These are phyloP conservation scores for Cryphonectria naterciae DNA, from an alignment of 2,329 filamentous ascomycete species.

Conservation along the genomic window DNA sequence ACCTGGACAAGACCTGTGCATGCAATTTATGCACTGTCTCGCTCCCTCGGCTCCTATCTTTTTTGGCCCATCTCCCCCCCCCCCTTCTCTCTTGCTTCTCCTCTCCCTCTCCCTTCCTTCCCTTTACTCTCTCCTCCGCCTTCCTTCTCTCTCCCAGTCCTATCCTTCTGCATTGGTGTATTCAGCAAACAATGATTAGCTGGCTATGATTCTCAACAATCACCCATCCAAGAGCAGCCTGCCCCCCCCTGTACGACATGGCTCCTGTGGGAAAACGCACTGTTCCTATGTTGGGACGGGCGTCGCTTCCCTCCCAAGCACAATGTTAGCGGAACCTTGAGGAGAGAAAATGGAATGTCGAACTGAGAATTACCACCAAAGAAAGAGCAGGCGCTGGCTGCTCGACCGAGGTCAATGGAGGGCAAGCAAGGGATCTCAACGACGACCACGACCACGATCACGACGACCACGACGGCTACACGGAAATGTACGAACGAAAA, in stretches of 20 bases:
- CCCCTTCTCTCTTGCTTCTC: background rate
- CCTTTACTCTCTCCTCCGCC: background rate
- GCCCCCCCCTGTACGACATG: slow-evolving; percentile 17
- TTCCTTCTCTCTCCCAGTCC: background rate
- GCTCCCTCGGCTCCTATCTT: slow-evolving; percentile 1
- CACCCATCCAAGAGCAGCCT: background rate
- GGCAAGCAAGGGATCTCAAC: background rate
- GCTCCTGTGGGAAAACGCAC: slow-evolving; percentile 10
- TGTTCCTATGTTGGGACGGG: background rate
- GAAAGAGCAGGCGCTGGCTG: background rate
- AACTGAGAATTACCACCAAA: background rate
- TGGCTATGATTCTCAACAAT: slow-evolving; percentile 2
- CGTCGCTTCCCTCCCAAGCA: background rate
- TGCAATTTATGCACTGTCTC: slow-evolving; percentile 1
- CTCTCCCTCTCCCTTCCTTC: background rate
- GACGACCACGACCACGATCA: background rate
- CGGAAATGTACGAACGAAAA: background rate
- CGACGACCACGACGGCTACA: background rate
- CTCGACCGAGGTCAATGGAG: background rate
- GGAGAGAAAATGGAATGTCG: background rate
- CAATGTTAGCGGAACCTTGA: background rate
- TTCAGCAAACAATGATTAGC: background rate
- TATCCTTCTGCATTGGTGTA: background rate
- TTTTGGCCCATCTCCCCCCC: too few species aligned
- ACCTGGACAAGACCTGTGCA: slow-evolving; percentile 1